Conservation (phyloP, 495 filamentous ascomycete species). For the Penicilliopsis zonata region DNA sequence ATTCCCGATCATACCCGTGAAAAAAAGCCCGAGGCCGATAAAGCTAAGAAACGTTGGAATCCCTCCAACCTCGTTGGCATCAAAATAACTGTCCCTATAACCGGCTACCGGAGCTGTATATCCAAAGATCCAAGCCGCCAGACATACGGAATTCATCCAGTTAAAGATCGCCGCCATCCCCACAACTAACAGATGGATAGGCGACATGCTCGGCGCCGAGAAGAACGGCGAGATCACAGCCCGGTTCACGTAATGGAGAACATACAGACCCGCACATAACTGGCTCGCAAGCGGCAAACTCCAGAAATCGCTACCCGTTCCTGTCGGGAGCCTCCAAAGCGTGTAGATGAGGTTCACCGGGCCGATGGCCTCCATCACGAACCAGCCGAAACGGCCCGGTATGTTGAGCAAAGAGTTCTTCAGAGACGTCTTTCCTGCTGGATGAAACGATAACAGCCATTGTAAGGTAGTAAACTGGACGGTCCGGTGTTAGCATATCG, state of each 20-base stretch:
- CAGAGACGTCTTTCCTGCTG: conserved; percentile 74
- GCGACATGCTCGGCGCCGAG: conserved; percentile 82
- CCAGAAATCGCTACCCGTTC: conserved; percentile 7
- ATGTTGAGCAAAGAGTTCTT: conserved; percentile 60
- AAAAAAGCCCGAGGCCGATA: conserved; percentile 47
- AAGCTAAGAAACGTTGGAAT: conserved; percentile 4
- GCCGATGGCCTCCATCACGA: conserved; percentile 71
- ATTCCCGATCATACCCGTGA: conserved; percentile 64
- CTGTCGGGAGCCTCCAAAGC: conserved; percentile 50
- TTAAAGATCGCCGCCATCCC: conserved; percentile 56
- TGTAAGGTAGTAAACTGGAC: conserved; percentile 43
- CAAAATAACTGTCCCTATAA: neutral
- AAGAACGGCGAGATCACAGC: conserved; percentile 67
- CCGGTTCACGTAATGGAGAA: conserved; percentile 81
- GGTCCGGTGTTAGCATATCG: conserved; percentile 3
- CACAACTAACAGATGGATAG: conserved; percentile 59
- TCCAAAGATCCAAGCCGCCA: conserved; percentile 67
- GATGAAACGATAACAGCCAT: conserved; percentile 55
- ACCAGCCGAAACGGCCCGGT: conserved; percentile 80
- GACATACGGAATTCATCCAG: conserved; percentile 58
- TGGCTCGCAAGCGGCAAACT: conserved; percentile 18
- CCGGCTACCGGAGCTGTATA: conserved; percentile 34
- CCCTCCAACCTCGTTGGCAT: conserved; percentile 6
- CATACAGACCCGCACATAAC: conserved; percentile 20
- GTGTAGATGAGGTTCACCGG: conserved; percentile 67